phyloP scores from a whole-genome alignment of 805 yeast genomes.

The Metschnikowia hibisci region DNA sequence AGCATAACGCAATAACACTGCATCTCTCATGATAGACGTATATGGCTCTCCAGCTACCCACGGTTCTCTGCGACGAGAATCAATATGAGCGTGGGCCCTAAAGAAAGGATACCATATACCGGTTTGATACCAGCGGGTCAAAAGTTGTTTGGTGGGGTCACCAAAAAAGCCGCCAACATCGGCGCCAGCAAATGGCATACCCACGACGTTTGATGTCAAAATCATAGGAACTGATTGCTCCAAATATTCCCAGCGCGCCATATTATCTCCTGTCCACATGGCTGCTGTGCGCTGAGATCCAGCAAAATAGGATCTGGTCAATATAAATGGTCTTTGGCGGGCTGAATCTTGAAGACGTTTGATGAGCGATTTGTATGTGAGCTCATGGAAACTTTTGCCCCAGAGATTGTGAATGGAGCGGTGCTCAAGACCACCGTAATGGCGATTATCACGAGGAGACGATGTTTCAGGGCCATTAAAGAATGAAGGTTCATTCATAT shows the following conservation, averaged over 20 bases:
- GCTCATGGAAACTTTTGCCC: constrained; percentile 76
- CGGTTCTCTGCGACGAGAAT: constrained; percentile 89
- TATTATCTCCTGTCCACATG: constrained; percentile 98
- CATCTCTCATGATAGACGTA: constrained; percentile 60
- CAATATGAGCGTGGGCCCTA: constrained; percentile 95
- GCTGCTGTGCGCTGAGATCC: constrained; percentile 93
- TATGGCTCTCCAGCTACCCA: constrained; percentile 79
- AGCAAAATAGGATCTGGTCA: constrained; percentile 82
- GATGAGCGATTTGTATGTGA: constrained; percentile 66
- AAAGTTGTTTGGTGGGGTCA: constrained; percentile 74
- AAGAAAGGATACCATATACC: constrained; percentile 97
- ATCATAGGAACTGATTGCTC: constrained; percentile 82
- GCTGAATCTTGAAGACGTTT: constrained; percentile 43
- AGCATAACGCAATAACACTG: constrained; percentile 68
- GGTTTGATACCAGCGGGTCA: constrained; percentile 92
- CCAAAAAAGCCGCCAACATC: constrained; percentile 98
- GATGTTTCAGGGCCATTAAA: constrained; percentile 94
- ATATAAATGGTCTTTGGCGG: constrained; percentile 73
- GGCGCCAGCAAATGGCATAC: constrained; percentile 91
- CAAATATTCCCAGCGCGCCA: constrained; percentile 87
- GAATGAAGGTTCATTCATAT: constrained; percentile 96
- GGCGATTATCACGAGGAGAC: constrained; percentile 77
- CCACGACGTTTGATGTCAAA: constrained; percentile 72
- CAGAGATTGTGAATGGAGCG: constrained; percentile 85
- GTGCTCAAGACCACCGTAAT: constrained; percentile 81